Evolutionary conservation across 2,329 filamentous ascomycete species (phyloP), one percentile per base, ranked within the genome.

Genomic region (Dactylonectria estremocensis): DNA sequence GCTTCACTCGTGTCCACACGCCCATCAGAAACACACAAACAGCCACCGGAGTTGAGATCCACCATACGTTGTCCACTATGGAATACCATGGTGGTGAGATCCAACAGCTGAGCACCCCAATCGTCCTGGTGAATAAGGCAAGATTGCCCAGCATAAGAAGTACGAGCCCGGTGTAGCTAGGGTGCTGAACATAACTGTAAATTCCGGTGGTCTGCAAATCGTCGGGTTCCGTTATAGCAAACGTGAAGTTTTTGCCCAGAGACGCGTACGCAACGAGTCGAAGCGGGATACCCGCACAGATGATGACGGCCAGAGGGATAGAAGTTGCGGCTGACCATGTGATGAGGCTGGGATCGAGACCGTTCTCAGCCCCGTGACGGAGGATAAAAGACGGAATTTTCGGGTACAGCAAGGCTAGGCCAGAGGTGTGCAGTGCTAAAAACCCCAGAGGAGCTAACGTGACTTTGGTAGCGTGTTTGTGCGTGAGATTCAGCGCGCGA

Each of bases 221-320:
- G 64, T 85, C 80, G 1, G 88, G 88, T 58, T 79, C 72, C 1
- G 83, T 77, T 2, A 90, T 81, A 2, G 81, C 79, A 69, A 88
- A 90, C 0, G 87, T 89, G 70, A 89, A 89, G 64, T 87, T 83
- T 10, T 76, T 78, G 1, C 87, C 87, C 0, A 89, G 80, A 0
- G 80, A 76, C 0, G 78, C 75, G 69, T 83, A 88, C 0, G 86
- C 81, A 0, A 78, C 61, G 11, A 81, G 64, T 6, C 80, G 79
- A 5, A 81, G 70, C 24, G 78, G 75, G 2, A 79, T 45, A 1
- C 80, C 81, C 3, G 63, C 75, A 45, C 72, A 74, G 4, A 82
- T 50, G 18, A 82, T 75, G 1, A 81, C 67, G 1, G 72, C 74
- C 8, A 83, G 55, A 2, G 82, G 81, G 20, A 83, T 55, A 1